Evolutionary conservation across 2,329 filamentous ascomycete genomes (phyloP).

Genomic region (Chaetomiaceae sp.): DNA sequence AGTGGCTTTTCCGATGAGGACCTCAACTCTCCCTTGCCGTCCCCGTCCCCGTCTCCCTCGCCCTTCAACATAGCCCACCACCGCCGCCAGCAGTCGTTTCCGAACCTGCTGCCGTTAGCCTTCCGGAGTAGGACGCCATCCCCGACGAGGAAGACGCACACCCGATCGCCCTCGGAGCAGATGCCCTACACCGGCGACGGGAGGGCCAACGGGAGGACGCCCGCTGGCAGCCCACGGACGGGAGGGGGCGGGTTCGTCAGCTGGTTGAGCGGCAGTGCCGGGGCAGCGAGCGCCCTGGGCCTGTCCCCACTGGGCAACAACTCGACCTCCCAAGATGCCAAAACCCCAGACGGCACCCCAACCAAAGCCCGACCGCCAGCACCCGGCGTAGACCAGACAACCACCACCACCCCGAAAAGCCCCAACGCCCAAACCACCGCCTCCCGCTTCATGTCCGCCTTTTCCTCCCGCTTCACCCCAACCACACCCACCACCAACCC

Average conservation of each 20-base stretch:
- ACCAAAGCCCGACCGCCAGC: conserved; percentile 28
- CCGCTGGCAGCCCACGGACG: conserved; percentile 25
- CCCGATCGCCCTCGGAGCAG: conserved; percentile 26
- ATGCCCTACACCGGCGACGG: conserved; percentile 43
- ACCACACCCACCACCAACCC: conserved; percentile 21
- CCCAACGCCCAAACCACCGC: conserved; percentile 28
- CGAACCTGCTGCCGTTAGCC: conserved; percentile 32
- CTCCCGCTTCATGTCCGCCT: conserved; percentile 42
- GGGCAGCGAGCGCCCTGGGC: conserved; percentile 25
- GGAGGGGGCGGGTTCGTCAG: conserved; percentile 30
- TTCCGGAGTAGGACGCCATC: conserved; percentile 30
- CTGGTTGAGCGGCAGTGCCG: conserved; percentile 31
- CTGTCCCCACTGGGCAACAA: conserved; percentile 17
- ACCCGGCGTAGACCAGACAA: conserved; percentile 10
- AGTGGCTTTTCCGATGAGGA: conserved; percentile 30
- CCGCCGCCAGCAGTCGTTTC: conserved; percentile 34
- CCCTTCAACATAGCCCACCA: conserved; percentile 26
- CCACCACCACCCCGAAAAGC: conserved; percentile 32
- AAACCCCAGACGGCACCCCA: conserved; percentile 31
- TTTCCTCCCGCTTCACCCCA: conserved; percentile 37
- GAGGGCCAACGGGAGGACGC: conserved; percentile 25
- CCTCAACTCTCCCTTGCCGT: conserved; percentile 17
- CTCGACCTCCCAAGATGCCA: conserved; percentile 4
- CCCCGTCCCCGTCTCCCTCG: no score
- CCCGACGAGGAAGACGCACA: conserved; percentile 26